Conservation (phyloP, 768 basidiomycete species). For the Suillus occidentalis region DNA sequence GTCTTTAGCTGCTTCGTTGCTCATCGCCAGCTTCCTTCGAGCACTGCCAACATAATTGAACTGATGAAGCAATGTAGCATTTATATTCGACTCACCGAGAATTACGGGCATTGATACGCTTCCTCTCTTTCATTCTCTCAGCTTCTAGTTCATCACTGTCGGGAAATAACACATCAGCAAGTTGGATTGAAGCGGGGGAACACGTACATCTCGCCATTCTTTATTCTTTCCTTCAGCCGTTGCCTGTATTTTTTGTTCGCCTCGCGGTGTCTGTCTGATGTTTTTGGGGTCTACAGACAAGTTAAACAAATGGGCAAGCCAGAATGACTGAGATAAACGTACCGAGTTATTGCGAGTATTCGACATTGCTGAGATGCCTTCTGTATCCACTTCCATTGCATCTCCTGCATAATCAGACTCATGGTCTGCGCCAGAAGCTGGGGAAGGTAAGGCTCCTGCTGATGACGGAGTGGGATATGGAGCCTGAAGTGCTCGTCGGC, state of each 20-base stretch:
- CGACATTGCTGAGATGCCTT: not conserved
- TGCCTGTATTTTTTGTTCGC: constrained; percentile 3
- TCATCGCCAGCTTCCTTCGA: constrained; percentile 3
- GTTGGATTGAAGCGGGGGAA: not conserved
- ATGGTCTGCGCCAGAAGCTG: not conserved
- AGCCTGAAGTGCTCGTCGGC: not conserved
- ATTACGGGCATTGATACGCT: not conserved
- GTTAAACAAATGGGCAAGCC: no score
- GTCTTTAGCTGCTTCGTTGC: not conserved
- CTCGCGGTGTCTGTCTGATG: not conserved
- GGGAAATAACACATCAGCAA: not conserved
- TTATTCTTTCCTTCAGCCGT: constrained; percentile 2
- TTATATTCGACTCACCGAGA: not conserved
- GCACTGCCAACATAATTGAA: not conserved
- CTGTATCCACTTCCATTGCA: not conserved
- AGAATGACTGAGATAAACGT: not conserved
- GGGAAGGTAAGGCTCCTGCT: not conserved
- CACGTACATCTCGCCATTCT: constrained; percentile 4
- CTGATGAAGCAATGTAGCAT: not conserved
- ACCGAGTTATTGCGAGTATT: not conserved
- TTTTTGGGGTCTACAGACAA: not conserved
- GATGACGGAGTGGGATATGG: not conserved
- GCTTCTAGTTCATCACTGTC: constrained; percentile 1
- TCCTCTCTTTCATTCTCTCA: constrained; percentile 3
- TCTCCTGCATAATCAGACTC: not conserved